Evolutionary conservation across 1,139 yeast species (phyloP).

Genomic region (Taiozyma sp.): DNA sequence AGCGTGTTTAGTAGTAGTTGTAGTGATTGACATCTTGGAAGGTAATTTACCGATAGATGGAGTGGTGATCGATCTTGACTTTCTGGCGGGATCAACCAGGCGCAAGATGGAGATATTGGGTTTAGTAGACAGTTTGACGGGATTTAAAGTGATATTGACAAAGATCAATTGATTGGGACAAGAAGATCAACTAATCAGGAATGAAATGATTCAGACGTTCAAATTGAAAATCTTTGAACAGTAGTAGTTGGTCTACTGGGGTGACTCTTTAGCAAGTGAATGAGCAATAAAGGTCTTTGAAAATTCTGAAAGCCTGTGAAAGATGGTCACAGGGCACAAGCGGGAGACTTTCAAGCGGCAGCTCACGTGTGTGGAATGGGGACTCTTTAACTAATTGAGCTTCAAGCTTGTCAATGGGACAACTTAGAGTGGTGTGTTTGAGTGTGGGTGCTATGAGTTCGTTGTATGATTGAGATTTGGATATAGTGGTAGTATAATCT

Average conservation of each 20-base stretch:
- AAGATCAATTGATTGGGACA: neutral
- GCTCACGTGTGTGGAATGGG: constrained; percentile 19
- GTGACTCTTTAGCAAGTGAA: neutral
- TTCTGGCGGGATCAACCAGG: constrained; percentile 15
- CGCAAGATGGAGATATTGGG: constrained; percentile 10
- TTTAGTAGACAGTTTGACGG: constrained; percentile 13
- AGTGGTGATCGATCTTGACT: constrained; percentile 7
- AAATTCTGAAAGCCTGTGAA: constrained; percentile 6
- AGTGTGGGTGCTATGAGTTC: neutral
- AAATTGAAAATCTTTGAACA: neutral
- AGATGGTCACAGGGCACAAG: constrained; percentile 5
- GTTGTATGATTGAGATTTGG: constrained; percentile 3
- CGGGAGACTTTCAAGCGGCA: constrained; percentile 23
- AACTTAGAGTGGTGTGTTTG: neutral
- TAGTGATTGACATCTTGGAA: constrained; percentile 17
- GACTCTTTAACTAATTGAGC: neutral
- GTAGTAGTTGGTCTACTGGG: neutral
- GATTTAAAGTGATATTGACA: neutral
- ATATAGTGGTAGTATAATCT: constrained; percentile 2
- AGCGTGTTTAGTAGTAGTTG: constrained; percentile 5
- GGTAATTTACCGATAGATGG: neutral
- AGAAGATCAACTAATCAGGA: neutral
- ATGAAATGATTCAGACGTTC: neutral
- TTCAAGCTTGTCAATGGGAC: neutral
- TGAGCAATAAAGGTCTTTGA: neutral